phyloP scores from a whole-genome alignment of 257 asterid genomes.

The Petunia secreta region DNA sequence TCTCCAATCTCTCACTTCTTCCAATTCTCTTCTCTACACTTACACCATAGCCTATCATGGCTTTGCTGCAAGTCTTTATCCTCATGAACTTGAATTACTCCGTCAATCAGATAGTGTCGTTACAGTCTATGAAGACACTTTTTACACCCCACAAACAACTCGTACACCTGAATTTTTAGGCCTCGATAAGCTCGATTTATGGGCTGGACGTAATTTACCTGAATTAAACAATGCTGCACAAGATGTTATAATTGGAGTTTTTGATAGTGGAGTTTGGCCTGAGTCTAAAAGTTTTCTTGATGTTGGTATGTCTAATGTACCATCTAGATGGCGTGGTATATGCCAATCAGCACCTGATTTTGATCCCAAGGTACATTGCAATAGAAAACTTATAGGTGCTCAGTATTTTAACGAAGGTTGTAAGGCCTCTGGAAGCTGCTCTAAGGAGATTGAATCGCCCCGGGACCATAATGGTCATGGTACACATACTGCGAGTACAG shows the following conservation, averaged over 20 bases:
- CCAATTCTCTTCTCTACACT: slow-evolving; percentile 38
- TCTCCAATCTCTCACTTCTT: slow-evolving; percentile 31
- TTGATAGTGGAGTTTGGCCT: slow-evolving; percentile 59
- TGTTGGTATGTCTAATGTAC: slow-evolving; percentile 35
- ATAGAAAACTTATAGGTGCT: slow-evolving; percentile 51
- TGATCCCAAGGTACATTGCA: slow-evolving; percentile 45
- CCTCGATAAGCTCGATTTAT: slow-evolving; percentile 27
- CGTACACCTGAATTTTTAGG: slow-evolving; percentile 53
- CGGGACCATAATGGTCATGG: slow-evolving; percentile 56
- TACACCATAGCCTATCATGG: slow-evolving; percentile 44
- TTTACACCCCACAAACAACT: slow-evolving; percentile 48
- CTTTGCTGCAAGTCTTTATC: slow-evolving; percentile 40
- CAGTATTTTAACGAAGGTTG: slow-evolving; percentile 42
- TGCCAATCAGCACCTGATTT: slow-evolving; percentile 43
- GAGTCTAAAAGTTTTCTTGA: slow-evolving; percentile 50
- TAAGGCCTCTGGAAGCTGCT: neutral
- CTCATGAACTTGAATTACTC: slow-evolving; percentile 41
- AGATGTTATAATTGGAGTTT: slow-evolving; percentile 51
- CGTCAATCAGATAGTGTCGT: slow-evolving; percentile 39
- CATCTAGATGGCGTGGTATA: slow-evolving; percentile 46
- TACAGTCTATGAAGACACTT: slow-evolving; percentile 44
- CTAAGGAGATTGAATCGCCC: slow-evolving; percentile 40
- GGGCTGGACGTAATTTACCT: slow-evolving; percentile 34
- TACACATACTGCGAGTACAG: slow-evolving; percentile 53
- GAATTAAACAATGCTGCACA: slow-evolving; percentile 38